phyloP scores from a whole-genome alignment of 1,139 yeast species.

The Debaryomycetaceae sp. region DNA sequence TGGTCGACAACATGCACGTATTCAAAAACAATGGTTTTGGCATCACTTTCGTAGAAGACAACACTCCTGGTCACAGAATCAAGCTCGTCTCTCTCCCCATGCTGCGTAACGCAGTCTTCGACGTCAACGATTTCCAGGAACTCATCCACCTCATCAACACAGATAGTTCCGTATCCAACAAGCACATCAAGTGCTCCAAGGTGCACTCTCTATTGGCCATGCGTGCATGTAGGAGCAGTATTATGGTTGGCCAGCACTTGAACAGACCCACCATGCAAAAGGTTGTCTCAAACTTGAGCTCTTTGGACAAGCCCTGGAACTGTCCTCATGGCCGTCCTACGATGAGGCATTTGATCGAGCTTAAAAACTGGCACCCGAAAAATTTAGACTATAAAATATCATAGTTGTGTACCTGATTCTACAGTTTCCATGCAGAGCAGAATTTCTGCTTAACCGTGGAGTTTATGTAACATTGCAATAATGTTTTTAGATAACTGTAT shows the following conservation, averaged over 20 bases:
- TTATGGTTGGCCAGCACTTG: conserved; percentile 86
- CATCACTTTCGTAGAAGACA: conserved; percentile 43
- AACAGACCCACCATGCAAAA: conserved; percentile 55
- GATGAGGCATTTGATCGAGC: conserved; percentile 78
- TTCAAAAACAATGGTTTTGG: conserved; percentile 78
- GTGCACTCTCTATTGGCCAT: conserved; percentile 82
- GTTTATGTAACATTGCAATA: background rate
- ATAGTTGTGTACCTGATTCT: no score
- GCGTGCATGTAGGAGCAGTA: conserved; percentile 91
- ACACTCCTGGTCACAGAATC: conserved; percentile 56
- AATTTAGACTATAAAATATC: background rate
- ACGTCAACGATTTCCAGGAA: conserved; percentile 68
- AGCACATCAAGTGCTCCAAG: conserved; percentile 64
- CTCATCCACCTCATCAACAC: conserved; percentile 56
- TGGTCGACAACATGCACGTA: conserved; percentile 53
- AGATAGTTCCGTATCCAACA: conserved; percentile 17
- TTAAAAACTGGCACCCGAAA: conserved; percentile 39
- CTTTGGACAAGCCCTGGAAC: conserved; percentile 92
- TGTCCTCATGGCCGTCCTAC: conserved; percentile 99
- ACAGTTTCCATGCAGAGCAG: no score
- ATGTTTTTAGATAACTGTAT: background rate
- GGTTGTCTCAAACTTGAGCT: conserved; percentile 66
- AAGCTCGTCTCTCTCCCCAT: conserved; percentile 63
- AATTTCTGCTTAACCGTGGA: no score
- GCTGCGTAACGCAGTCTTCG: conserved; percentile 68